Conservation (phyloP, 1,139 yeast genomes). For the Petasospora fabianii region DNA sequence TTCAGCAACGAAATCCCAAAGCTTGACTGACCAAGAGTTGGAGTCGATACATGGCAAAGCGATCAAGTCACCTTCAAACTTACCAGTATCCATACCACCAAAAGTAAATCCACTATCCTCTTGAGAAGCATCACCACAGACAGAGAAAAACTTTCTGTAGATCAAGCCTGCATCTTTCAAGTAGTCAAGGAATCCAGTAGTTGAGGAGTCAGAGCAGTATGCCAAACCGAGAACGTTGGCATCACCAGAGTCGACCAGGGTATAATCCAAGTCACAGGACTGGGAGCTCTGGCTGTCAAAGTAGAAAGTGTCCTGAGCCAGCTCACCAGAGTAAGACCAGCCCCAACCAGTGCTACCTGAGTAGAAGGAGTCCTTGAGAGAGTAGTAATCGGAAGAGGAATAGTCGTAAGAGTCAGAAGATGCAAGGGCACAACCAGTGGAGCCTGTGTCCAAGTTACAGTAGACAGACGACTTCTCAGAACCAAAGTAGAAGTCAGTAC, state of each 20-base stretch:
- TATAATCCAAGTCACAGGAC: constrained; percentile 12
- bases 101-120: constrained; percentile 30
- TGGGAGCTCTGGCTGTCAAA: constrained; percentile 6
- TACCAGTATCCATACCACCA: constrained; percentile 47
- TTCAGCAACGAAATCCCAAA: constrained; percentile 15
- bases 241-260: constrained; percentile 2
- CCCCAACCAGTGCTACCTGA: constrained; percentile 9
- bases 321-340: constrained; percentile 6
- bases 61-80: constrained; percentile 36
- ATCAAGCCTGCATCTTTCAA: constrained; percentile 31
- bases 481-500: constrained; percentile 11
- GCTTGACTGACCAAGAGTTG: constrained; percentile 15
- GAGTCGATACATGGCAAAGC: constrained; percentile 30
- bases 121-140: constrained; percentile 20
- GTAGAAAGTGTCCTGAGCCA: constrained; percentile 3
- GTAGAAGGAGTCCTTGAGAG: not conserved
- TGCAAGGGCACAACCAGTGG: constrained; percentile 1
- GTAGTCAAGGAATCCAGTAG: constrained; percentile 10
- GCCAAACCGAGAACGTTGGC: constrained; percentile 16
- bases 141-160: constrained; percentile 38
- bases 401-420: constrained; percentile 1
- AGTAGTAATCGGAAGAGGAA: constrained; percentile 2
- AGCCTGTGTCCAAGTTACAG: constrained; percentile 10
- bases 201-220: constrained; percentile 10
- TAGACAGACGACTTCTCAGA: constrained; percentile 9